These are phyloP conservation scores for Ramaria sp. DNA, from an alignment of 768 basidiomycete species.

Conservation along the genomic window DNA sequence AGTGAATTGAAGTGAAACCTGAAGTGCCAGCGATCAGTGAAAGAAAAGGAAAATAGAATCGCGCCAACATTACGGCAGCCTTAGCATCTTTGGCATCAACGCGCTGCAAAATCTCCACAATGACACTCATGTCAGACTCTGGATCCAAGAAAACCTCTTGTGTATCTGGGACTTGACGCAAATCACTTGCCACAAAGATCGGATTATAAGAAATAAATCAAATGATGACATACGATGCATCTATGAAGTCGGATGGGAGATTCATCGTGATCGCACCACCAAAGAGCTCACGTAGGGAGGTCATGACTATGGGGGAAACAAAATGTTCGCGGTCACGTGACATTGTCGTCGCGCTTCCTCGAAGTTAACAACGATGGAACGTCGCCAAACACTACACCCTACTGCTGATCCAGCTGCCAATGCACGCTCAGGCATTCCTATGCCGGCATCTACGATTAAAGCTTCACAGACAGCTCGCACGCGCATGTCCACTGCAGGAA, in stretches of 20 bases:
- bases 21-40: conserved; percentile 12
- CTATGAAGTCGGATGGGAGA: conserved; percentile 49
- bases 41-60: background rate
- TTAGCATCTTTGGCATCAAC: conserved; percentile 49
- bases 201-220: background rate
- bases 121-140: conserved; percentile 56
- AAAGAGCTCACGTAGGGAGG: conserved; percentile 46
- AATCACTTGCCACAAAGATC: conserved; percentile 25
- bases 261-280: conserved; percentile 72
- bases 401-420: conserved; percentile 36
- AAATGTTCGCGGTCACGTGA: background rate
- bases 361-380: conserved; percentile 12
- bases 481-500: conserved; percentile 8
- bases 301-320: background rate
- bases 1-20: conserved; percentile 89
- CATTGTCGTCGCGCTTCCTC: background rate
- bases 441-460: conserved; percentile 62
- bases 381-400: conserved; percentile 51
- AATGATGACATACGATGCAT: conserved; percentile 65
- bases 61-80: conserved; percentile 45
- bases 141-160: conserved; percentile 87
- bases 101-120: conserved; percentile 75
- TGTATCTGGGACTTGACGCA: conserved; percentile 86
- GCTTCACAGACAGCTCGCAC: conserved; percentile 36
- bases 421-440: conserved; percentile 54